Evolutionary conservation across 2,329 filamentous ascomycete genomes (phyloP).

Genomic region (Passalora sequoiae): DNA sequence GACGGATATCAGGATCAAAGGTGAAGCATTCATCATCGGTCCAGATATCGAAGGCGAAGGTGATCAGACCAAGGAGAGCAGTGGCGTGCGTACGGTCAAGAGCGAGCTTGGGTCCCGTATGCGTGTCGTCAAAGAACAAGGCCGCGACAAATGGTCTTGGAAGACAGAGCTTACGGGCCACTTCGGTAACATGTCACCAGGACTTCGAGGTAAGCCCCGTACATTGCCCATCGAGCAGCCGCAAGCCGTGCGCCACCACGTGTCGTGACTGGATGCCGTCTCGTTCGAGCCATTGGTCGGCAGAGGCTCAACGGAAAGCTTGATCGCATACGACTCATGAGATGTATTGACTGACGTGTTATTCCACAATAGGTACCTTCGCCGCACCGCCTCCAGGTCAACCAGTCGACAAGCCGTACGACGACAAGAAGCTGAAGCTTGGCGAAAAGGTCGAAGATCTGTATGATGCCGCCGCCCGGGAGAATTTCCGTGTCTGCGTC

Average conservation of each 20-base stretch:
- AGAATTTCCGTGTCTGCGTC: slow-evolving; percentile 79
- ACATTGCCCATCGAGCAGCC: neutral
- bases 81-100: slow-evolving; percentile 55
- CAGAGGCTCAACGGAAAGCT: too few species aligned
- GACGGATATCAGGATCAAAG: slow-evolving; percentile 49
- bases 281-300: too few species aligned
- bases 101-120: slow-evolving; percentile 59
- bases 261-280: slow-evolving; percentile 1
- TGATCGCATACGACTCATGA: neutral
- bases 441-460: slow-evolving; percentile 65
- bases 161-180: slow-evolving; percentile 72
- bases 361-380: slow-evolving; percentile 59
- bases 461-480: slow-evolving; percentile 63
- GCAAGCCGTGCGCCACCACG: neutral
- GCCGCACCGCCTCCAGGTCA: slow-evolving; percentile 51
- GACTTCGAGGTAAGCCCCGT: slow-evolving; percentile 59
- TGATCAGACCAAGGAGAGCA: slow-evolving; percentile 38
- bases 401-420: slow-evolving; percentile 42
- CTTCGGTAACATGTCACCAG: slow-evolving; percentile 82
- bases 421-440: slow-evolving; percentile 42
- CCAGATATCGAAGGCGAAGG: slow-evolving; percentile 56
- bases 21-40: slow-evolving; percentile 69
- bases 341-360: too few species aligned
- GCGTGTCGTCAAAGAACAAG: slow-evolving; percentile 48
- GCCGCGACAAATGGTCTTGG: slow-evolving; percentile 65